Base-by-base conservation (phyloP, 208 protist genomes). In the Balamuthia mandrillaris region DNA sequence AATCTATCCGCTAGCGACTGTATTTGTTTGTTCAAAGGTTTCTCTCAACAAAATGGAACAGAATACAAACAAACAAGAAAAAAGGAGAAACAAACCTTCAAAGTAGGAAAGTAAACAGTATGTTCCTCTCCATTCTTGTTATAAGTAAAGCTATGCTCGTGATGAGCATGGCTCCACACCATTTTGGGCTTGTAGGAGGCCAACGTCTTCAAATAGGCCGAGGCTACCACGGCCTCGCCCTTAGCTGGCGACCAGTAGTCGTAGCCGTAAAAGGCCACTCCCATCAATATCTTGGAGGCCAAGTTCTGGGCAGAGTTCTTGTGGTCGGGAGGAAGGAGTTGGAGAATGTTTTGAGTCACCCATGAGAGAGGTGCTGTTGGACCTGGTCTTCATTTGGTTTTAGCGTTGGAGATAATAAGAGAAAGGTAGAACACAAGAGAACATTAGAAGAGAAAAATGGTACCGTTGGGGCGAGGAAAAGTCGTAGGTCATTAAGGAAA, bases 241-340 rank as follows among this genome's bases (percentile, higher is more conserved):
- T 66, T 47, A 16, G 66, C 41, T 14, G 56, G 33, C 16, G 9
- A 33, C 70, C 70, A 79, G 33, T 70, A 84, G 41, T 70, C 41
- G 27, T 84, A 70, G 42, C 78, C 78, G 42, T 84, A 84, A 60
- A 84, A 84, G 39, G 66, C 72, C 44, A 84, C 21, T 12, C 78
- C 78, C 78, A 84, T 52, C 21, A 65, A 45, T 14, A 84, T 61
- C 78, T 84, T 60, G 41, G 39, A 49, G 4, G 47, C 70, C 35
- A 66, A 12, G 24, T 65, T 54, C 5, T 33, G 66, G 58, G 41
- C 51, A 21, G 58, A 47, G 60, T 27, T 66, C 12, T 60, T 54
- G 39, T 84, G 78, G 24, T 61, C 58, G 44, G 75, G 52, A 3
- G 52, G 75, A 16, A 82, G 41, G 29, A 84, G 42, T 24, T 33